Evolutionary conservation across 2,329 filamentous ascomycete genomes (phyloP).

Genomic region (Aspergillus melleus): DNA sequence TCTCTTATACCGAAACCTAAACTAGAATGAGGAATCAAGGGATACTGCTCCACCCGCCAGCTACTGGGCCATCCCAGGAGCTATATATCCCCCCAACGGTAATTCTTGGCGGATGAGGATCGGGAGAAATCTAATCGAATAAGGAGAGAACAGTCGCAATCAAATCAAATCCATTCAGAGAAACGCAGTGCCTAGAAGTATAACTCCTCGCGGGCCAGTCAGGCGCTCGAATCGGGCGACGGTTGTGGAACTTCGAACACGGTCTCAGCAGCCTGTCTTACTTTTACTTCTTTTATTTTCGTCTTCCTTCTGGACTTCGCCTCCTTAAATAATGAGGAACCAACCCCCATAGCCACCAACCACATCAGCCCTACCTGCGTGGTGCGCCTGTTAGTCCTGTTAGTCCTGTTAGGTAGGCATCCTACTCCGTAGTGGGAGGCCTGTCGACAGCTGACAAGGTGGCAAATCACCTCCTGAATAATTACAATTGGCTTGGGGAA

Average conservation of each 20-base stretch:
- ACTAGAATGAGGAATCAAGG: neutral
- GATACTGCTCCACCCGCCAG: neutral
- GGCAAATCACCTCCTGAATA: neutral
- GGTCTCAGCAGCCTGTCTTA: slow-evolving; percentile 3
- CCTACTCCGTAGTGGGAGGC: neutral
- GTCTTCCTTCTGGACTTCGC: slow-evolving; percentile 13
- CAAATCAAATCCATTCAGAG: neutral
- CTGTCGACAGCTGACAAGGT: neutral
- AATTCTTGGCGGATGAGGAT: neutral
- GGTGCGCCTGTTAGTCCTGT: neutral
- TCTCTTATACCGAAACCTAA: too few species aligned
- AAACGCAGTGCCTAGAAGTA: neutral
- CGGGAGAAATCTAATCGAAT: neutral
- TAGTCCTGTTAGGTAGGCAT: neutral
- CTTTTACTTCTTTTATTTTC: neutral
- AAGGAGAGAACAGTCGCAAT: neutral
- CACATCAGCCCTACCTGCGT: slow-evolving; percentile 14
- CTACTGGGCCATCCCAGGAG: neutral
- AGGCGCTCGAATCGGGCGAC: neutral
- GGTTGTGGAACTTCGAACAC: slow-evolving; percentile 15
- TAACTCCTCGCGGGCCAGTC: neutral
- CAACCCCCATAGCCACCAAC: slow-evolving; percentile 14
- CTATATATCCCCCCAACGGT: neutral
- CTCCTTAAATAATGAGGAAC: slow-evolving; percentile 20
- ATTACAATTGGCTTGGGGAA: neutral